Conservation (phyloP, 2,329 filamentous ascomycete genomes). For the Blastomyces emzantsi region DNA sequence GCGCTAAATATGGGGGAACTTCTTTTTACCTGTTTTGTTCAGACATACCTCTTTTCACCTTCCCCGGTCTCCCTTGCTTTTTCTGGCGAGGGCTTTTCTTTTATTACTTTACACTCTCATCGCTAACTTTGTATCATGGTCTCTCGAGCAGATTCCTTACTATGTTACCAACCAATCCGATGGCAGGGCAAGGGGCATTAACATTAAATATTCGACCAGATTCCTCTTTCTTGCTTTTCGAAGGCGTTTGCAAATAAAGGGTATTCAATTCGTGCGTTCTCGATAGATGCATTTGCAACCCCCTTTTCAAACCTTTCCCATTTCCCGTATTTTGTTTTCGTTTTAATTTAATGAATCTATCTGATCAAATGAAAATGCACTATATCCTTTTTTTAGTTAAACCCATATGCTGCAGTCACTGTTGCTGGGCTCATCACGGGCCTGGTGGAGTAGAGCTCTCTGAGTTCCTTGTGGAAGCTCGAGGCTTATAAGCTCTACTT, state of each 20-base stretch:
- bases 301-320: background rate
- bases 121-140: conserved; percentile 7
- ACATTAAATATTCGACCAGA: background rate
- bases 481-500: too few relatives aligned
- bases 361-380: background rate
- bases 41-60: background rate
- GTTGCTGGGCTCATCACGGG: background rate
- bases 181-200: background rate
- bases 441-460: background rate
- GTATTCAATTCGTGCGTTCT: conserved; percentile 1
- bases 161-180: conserved; percentile 3
- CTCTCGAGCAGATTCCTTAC: conserved; percentile 4
- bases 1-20: background rate
- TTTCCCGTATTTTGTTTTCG: background rate
- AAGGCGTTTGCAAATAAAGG: conserved; percentile 2
- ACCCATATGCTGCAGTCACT: background rate
- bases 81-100: background rate
- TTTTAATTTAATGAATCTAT: background rate
- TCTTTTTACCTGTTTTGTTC: background rate
- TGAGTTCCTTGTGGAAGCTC: background rate
- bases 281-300: background rate
- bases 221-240: background rate
- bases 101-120: background rate
- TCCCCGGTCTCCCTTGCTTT: background rate
- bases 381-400: background rate